phyloP scores from a whole-genome alignment of 768 basidiomycete species.

The Termitomyces sp. region DNA sequence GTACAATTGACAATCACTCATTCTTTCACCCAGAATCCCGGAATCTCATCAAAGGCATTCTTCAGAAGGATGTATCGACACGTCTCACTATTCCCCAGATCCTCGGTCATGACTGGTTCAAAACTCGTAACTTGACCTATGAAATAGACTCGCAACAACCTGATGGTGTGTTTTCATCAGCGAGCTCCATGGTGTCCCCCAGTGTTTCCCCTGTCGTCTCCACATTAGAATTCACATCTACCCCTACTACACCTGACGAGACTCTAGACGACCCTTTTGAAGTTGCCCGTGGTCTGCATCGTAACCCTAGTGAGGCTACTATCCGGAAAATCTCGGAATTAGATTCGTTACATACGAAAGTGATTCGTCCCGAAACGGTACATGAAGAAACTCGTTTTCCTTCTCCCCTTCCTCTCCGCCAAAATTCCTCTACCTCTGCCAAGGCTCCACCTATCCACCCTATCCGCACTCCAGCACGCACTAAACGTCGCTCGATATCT shows the following conservation, averaged over 20 bases:
- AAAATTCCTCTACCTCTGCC: conserved; percentile 21
- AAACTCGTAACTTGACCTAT: conserved; percentile 27
- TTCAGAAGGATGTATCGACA: conserved; percentile 70
- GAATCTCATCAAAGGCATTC: conserved; percentile 70
- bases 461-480: conserved; percentile 86
- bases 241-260: conserved; percentile 56
- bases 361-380: conserved; percentile 38
- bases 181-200: conserved; percentile 49
- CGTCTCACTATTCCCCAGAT: conserved; percentile 83
- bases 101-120: conserved; percentile 85
- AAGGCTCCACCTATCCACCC: conserved; percentile 57
- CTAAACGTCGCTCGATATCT: conserved; percentile 93
- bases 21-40: conserved; percentile 59
- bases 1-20: background rate
- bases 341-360: conserved; percentile 30
- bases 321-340: conserved; percentile 42
- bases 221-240: conserved; percentile 36
- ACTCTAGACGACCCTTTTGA: conserved; percentile 38
- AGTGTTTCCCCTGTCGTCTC: conserved; percentile 42
- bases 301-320: conserved; percentile 53
- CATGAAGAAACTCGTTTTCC: conserved; percentile 34
- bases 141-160: conserved; percentile 24
- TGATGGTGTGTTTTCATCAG: conserved; percentile 38
- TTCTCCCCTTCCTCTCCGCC: conserved; percentile 22
- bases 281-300: conserved; percentile 31